Evolutionary conservation across 257 asterid species (phyloP).

Genomic region (Scutellaria barbata): DNA sequence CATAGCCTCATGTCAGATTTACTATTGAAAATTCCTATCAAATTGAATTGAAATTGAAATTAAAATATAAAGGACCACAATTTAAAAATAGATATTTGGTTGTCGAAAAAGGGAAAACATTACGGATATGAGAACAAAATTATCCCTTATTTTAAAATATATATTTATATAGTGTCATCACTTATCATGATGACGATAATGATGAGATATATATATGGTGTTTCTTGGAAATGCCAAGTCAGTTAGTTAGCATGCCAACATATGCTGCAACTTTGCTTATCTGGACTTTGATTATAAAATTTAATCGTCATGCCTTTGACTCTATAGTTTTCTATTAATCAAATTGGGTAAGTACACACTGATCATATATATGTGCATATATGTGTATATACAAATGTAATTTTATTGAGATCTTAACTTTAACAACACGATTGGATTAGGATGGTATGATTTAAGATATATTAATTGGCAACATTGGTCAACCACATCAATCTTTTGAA

Average conservation of each 20-base stretch:
- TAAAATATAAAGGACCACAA: too few species aligned
- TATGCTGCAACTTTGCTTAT: slow-evolving; percentile 18
- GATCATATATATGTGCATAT: too few species aligned
- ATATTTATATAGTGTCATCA: too few species aligned
- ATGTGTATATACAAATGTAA: too few species aligned
- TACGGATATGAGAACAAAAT: too few species aligned
- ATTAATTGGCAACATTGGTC: slow-evolving; percentile 11
- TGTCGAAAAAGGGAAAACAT: too few species aligned
- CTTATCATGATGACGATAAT: too few species aligned
- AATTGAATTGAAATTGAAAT: too few species aligned
- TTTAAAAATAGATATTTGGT: too few species aligned
- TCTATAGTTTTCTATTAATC: slow-evolving; percentile 1
- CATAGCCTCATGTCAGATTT: too few species aligned
- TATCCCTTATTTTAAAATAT: too few species aligned
- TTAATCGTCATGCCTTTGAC: slow-evolving; percentile 29
- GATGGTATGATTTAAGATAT: neutral
- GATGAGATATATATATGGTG: neutral
- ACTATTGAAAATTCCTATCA: too few species aligned
- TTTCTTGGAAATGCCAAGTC: slow-evolving; percentile 35
- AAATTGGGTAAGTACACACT: neutral
- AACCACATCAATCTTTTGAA: neutral
- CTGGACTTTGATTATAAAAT: neutral
- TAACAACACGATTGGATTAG: slow-evolving; percentile 22
- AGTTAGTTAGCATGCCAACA: neutral
- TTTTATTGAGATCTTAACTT: slow-evolving; percentile 7